Evolutionary conservation across 2,329 filamentous ascomycete species (phyloP).

Genomic region (Xylariales sp.): DNA sequence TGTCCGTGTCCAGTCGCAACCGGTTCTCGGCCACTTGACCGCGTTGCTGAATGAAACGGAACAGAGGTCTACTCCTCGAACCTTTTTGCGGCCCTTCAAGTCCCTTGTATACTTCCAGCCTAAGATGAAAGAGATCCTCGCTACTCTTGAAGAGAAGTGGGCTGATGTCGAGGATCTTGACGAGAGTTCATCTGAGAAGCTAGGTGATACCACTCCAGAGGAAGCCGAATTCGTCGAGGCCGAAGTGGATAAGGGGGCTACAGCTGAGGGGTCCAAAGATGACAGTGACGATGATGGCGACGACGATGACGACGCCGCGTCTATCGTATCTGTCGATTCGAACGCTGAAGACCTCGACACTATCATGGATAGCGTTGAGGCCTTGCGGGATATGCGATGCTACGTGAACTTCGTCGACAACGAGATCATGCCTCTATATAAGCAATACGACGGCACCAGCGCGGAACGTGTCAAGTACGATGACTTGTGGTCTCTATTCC

Average conservation of each 20-base stretch:
- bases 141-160: slow-evolving; percentile 56
- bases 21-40: slow-evolving; percentile 55
- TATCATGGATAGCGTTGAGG: slow-evolving; percentile 55
- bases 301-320: slow-evolving; percentile 53
- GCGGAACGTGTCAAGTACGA: slow-evolving; percentile 53
- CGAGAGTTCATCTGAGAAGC: slow-evolving; percentile 43
- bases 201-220: slow-evolving; percentile 43
- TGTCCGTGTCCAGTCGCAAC: slow-evolving; percentile 56
- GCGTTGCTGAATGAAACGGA: slow-evolving; percentile 53
- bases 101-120: slow-evolving; percentile 56
- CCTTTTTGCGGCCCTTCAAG: slow-evolving; percentile 57
- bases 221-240: slow-evolving; percentile 46
- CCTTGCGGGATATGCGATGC: slow-evolving; percentile 56
- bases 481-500: slow-evolving; percentile 58
- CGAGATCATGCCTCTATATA: slow-evolving; percentile 54
- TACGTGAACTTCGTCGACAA: slow-evolving; percentile 59
- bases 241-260: slow-evolving; percentile 27
- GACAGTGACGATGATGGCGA: slow-evolving; percentile 41
- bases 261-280: slow-evolving; percentile 33
- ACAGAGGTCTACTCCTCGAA: slow-evolving; percentile 52
- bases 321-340: slow-evolving; percentile 53
- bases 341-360: slow-evolving; percentile 52
- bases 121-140: slow-evolving; percentile 55
- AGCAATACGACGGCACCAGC: slow-evolving; percentile 43
- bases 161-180: slow-evolving; percentile 52